These are phyloP conservation scores for Tetracentron sinense DNA, from an alignment of 164 flowering plant species.

Conservation along the genomic window DNA sequence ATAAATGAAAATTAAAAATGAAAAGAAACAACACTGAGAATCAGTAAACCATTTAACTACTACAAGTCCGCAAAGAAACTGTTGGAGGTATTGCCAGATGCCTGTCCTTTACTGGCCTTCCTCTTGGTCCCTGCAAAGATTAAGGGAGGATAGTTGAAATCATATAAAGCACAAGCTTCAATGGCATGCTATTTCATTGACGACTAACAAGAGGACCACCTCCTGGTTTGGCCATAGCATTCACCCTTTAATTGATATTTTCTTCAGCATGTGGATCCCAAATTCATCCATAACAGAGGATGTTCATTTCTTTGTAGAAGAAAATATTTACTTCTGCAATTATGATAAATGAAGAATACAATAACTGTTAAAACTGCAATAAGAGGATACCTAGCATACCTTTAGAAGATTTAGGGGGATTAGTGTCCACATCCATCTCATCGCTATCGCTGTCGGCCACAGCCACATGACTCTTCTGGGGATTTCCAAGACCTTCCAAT, in stretches of 20 bases:
- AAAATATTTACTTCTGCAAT: background rate
- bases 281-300: background rate
- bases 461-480: slow-evolving; percentile 19
- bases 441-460: slow-evolving; percentile 42
- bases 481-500: slow-evolving; percentile 34
- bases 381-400: slow-evolving; percentile 21
- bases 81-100: slow-evolving; percentile 18
- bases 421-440: slow-evolving; percentile 55
- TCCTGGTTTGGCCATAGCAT: background rate
- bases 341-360: background rate
- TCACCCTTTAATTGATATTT: background rate
- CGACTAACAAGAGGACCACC: background rate
- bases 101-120: slow-evolving; percentile 23
- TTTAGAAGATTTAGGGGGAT: slow-evolving; percentile 29
- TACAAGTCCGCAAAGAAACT: slow-evolving; percentile 50
- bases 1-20: too few relatives aligned
- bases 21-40: too few relatives aligned
- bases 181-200: background rate
- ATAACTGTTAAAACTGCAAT: background rate
- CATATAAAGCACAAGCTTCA: background rate
- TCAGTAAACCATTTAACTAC: too few relatives aligned
- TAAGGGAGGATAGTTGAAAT: background rate
- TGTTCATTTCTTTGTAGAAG: background rate
- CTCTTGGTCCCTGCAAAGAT: slow-evolving; percentile 40
- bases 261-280: background rate